Evolutionary conservation across 345 rosid genomes (phyloP).

Genomic region (Firmiana major): DNA sequence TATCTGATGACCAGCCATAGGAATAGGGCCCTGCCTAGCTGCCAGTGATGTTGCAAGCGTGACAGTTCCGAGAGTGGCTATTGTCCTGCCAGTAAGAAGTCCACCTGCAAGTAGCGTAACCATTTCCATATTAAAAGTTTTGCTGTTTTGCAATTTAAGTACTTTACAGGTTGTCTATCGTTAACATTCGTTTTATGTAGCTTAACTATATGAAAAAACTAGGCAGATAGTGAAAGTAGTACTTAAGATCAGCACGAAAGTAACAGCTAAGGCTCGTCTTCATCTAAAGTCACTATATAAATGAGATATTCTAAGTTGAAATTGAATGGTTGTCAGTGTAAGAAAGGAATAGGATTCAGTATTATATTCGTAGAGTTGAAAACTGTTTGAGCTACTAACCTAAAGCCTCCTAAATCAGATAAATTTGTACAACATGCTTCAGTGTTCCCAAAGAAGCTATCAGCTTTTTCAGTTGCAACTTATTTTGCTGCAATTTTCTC

Average conservation of each 20-base stretch:
- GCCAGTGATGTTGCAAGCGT: constrained; percentile 87
- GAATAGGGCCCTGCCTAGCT: constrained; percentile 78
- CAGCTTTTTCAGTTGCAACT: neutral
- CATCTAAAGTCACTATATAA: neutral
- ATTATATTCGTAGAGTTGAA: neutral
- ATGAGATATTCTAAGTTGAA: neutral
- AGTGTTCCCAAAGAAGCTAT: neutral
- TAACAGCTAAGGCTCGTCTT: neutral
- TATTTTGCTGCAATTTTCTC: neutral
- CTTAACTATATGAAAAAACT: neutral
- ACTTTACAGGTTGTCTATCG: neutral
- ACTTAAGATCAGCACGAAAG: neutral
- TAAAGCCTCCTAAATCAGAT: neutral
- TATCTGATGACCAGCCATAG: constrained; percentile 96
- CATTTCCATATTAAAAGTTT: neutral
- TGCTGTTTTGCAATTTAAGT: neutral
- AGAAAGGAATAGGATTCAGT: neutral
- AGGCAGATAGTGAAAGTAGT: neutral
- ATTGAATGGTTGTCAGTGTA: neutral
- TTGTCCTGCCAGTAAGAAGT: constrained; percentile 85
- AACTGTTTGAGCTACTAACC: neutral
- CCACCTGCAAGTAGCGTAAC: constrained; percentile 53
- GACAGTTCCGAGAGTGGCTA: constrained; percentile 71
- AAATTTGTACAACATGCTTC: neutral
- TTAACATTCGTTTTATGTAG: neutral